Base-by-base conservation (phyloP, 305 asterid species). In the Ajuga reptans region DNA sequence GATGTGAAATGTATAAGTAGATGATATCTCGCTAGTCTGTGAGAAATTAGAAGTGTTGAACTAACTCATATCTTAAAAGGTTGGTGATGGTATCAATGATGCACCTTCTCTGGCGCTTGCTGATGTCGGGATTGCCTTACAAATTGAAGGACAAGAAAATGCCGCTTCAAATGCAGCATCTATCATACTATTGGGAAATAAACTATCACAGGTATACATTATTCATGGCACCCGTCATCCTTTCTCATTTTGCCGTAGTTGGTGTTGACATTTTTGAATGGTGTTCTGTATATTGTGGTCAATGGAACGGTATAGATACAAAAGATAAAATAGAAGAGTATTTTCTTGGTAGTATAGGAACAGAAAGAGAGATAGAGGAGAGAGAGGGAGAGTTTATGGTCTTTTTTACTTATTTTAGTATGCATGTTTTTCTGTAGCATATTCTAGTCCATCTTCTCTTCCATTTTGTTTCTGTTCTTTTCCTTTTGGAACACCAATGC, bases 101-200 rank as follows among this genome's bases (percentile, higher is more conserved):
- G 97, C 99, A 56, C 99, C 99, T 27, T 90, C 99, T 75, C 89
- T 93, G 79, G 99, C 97, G 12, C 89, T 89, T 70, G 97, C 99
- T 75, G 97, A 93, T 75, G 96, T 93, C 37, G 99, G 99, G 54
- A 89, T 91, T 72, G 97, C 97, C 71, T 73, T 93, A 85, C 99
- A 83, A 91, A 82, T 80, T 68, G 96, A 91, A 77, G 97, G 88
- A 65, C 96, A 93, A 80, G 99, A 93, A 84, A 93, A 88, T 80
- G 96, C 97, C 66, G 99, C 99, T 49, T 93, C 96, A 42, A 89
- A 93, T 83, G 99, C 99, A 77, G 89, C 99, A 58, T 91, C 99
- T 46, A 85, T 93, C 61, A 83, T 93, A 80, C 99, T 91, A 72
- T 79, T 93, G 66, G 99, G 99, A 65, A 91, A 89, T 76, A 84